Base-by-base conservation (phyloP, 1,284 basidiomycete genomes). In the Austroboletus niveus region DNA sequence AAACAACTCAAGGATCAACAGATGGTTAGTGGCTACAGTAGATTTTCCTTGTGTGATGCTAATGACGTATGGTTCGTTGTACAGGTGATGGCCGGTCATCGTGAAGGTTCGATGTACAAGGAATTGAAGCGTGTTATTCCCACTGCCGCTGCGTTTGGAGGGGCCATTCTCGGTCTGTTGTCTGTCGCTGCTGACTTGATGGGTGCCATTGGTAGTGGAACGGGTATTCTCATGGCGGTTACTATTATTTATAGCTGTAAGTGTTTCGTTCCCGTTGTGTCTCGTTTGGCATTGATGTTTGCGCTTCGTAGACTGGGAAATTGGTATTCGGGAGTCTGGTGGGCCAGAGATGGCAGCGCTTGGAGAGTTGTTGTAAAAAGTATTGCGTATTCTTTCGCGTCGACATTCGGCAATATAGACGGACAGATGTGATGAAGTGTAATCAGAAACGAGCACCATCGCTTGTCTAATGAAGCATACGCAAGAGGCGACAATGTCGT, bases 1-100 rank as follows among this genome's bases (percentile, higher is more conserved):
- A 97, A 96, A 75, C 95, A 99, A 73, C 84, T 99, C 68, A 98
- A 98, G 79, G 96, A 99, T 64, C 95, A 98, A 72, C 89, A 92
- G 64, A 95, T 98, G 91, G 96, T 84, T 39, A 27, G 72, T 58
- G 6, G 48, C 42, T 17, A 48, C 15, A 5, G 6, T 5, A 5
- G 7, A 9, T 17, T 29, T 14, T 10, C 27, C 22, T 30, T 15
- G 11, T 14, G 12, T 9, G 2, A 24, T 47, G 20, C 45, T 57
- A 14, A 51, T 3, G 9, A 12, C 11, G 27, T 47, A 14, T 24
- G 22, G 22, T 24, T 47, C 22, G 32, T 41, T 45, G 42, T 42
- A 5, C 51, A 87, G 86, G 84, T 98, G 52, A 96, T 98, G 85
- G 94, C 95, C 24, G 95, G 96, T 52, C 95, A 98, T 72, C 87